Evolutionary conservation across 106 monocot species (phyloP), one percentile per base, ranked within the genome.

Genomic region (Platanthera zijinensis): DNA sequence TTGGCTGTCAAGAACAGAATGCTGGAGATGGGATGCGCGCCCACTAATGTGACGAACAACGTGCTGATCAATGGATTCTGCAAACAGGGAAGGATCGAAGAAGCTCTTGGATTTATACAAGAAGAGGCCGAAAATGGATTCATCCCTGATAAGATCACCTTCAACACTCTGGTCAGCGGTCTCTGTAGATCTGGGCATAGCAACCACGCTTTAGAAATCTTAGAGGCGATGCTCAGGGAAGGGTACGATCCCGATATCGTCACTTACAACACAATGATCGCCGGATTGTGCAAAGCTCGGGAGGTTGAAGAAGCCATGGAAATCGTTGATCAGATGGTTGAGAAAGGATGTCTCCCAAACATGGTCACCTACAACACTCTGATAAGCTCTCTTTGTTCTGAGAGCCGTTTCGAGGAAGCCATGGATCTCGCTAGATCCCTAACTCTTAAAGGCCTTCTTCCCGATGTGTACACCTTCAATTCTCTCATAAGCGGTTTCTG

Each of bases 181-280:
- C 64, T 97, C 68, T 97, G 97, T 83, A 83, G 80, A 77, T 47
- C 83, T 15, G 93, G 89, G 0, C 80, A 94, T 74, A 49, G 85
- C 13, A 63, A 47, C 10, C 89, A 91, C 57, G 93, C 91, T 50
- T 80, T 87, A 18, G 91, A 91, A 57, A 86, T 94, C 45, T 79
- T 97, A 25, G 91, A 97, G 75, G 89, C 84, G 70, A 97, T 97
- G 96, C 84, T 93, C 76, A 84, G 84, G 67, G 85, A 86, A 21
- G 96, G 93, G 0, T 70, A 83, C 75, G 87, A 97, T 76, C 93
- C 93, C 17, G 93, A 93, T 77, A 72, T 91, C 19, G 54, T 93
- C 25, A 89, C 90, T 39, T 97, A 97, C 28, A 97, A 94, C 62
- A 93, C 84, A 0, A 74, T 97, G 71, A 77, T 97, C 39, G 78